These are phyloP conservation scores for Annulohypoxylon bovei DNA, from an alignment of 495 filamentous ascomycete species.

Conservation along the genomic window DNA sequence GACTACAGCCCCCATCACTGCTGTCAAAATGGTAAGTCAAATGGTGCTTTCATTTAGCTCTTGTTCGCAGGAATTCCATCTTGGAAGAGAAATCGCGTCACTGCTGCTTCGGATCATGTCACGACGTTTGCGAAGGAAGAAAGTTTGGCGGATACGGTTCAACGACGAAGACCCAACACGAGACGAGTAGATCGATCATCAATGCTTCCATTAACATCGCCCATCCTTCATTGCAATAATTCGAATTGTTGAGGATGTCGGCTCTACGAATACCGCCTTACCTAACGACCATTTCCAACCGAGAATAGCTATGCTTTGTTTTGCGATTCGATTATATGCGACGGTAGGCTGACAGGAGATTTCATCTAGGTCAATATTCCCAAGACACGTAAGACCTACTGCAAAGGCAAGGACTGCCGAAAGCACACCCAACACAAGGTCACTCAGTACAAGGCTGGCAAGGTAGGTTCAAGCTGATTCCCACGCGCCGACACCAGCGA, in stretches of 20 bases:
- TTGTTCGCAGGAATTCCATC: constrained; percentile 6
- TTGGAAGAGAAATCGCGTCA: background rate
- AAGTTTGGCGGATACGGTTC: background rate
- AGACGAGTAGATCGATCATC: constrained; percentile 1
- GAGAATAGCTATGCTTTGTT: constrained; percentile 4
- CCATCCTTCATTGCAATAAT: background rate
- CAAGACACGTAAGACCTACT: constrained; percentile 83
- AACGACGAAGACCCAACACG: constrained; percentile 11
- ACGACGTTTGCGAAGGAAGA: constrained; percentile 11
- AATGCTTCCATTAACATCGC: background rate
- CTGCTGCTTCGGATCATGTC: background rate
- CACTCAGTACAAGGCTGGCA: constrained; percentile 95
- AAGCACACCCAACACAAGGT: constrained; percentile 79
- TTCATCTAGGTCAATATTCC: constrained; percentile 61
- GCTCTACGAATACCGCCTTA: background rate
- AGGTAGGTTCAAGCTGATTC: constrained; percentile 54
- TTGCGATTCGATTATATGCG: constrained; percentile 3
- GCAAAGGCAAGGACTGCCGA: constrained; percentile 93
- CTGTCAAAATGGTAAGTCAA: constrained; percentile 43
- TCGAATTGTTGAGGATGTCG: background rate
- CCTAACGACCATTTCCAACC: background rate
- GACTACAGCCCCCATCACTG: constrained; percentile 25
- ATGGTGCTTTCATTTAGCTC: constrained; percentile 10
- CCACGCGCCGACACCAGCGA: background rate
- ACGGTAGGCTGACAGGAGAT: constrained; percentile 71